Conservation (phyloP, 2,329 filamentous ascomycete genomes). For the Mycosphaerella arachidis region DNA sequence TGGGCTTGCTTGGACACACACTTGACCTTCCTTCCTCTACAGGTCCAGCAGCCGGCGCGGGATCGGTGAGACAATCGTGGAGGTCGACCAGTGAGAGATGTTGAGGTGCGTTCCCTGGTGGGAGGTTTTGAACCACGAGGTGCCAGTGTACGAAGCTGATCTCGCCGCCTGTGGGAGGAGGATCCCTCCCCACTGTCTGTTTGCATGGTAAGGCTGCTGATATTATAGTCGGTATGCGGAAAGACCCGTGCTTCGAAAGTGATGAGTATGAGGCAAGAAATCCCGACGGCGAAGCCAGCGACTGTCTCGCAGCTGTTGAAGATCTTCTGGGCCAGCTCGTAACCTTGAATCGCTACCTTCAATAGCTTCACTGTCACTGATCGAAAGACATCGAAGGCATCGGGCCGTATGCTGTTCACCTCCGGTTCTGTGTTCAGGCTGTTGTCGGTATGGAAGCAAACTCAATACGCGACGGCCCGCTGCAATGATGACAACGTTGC, state of each 20-base stretch:
- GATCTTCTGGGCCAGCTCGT: constrained; percentile 5
- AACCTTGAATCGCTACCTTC: not conserved
- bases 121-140: constrained; percentile 23
- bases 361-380: not conserved
- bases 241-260: constrained; percentile 5
- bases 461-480: not conserved
- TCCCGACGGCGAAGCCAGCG: constrained; percentile 17
- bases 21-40: constrained; percentile 39
- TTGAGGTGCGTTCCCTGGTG: constrained; percentile 19
- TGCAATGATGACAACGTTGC: not conserved
- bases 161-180: constrained; percentile 23
- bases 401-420: constrained; percentile 2
- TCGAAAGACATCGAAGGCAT: not conserved
- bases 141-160: constrained; percentile 32
- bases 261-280: constrained; percentile 9
- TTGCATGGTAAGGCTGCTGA: constrained; percentile 14
- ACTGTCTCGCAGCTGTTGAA: constrained; percentile 5
- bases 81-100: constrained; percentile 17
- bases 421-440: not conserved
- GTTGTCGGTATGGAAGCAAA: constrained; percentile 5
- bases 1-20: constrained; percentile 35
- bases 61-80: constrained; percentile 51
- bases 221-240: not conserved
- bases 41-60: constrained; percentile 50
- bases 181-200: constrained; percentile 11